Conservation (phyloP, 2,329 filamentous ascomycete genomes). For the Blastomyces parvus region DNA sequence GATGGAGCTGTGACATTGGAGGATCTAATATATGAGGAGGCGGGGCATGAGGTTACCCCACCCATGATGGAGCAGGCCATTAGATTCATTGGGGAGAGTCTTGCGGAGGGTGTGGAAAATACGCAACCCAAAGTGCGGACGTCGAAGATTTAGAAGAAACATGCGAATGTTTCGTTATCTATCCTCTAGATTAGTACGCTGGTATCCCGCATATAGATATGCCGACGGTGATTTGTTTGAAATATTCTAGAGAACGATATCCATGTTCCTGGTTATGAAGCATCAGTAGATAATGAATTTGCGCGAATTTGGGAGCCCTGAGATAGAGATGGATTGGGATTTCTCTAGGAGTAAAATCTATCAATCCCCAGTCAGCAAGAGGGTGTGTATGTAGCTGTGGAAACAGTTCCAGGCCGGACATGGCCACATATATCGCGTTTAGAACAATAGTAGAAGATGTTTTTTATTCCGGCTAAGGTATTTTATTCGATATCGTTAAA, state of each 20-base stretch:
- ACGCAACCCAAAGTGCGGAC: slow-evolving; percentile 2
- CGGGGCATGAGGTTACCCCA: slow-evolving; percentile 50
- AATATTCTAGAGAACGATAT: not conserved
- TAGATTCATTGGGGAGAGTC: slow-evolving; percentile 42
- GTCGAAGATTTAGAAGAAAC: slow-evolving; percentile 4
- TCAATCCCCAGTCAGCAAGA: not conserved
- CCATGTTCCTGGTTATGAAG: not conserved
- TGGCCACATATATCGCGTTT: not conserved
- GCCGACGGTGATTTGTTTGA: not conserved
- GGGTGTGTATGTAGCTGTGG: not conserved
- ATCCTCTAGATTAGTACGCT: not conserved
- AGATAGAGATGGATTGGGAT: not conserved
- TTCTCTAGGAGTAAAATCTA: not conserved
- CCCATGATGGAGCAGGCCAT: slow-evolving; percentile 48
- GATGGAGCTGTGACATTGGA: slow-evolving; percentile 46
- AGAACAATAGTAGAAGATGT: not conserved
- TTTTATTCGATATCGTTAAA: slow-evolving; percentile 1
- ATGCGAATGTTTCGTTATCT: not conserved
- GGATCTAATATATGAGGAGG: slow-evolving; percentile 48
- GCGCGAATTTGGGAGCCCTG: not conserved
- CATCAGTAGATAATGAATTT: not conserved
- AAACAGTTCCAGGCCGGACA: not conserved
- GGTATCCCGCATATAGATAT: not conserved
- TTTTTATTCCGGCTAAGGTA: not conserved
- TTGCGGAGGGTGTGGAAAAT: slow-evolving; percentile 23